A percentile compares a stretch with the other conserved stretches of the same genome.
These are phyloP conservation scores for Phytophthora macrochlamydospora DNA, from an alignment of 352 stramenopile genomes.

Conservation along the genomic window DNA sequence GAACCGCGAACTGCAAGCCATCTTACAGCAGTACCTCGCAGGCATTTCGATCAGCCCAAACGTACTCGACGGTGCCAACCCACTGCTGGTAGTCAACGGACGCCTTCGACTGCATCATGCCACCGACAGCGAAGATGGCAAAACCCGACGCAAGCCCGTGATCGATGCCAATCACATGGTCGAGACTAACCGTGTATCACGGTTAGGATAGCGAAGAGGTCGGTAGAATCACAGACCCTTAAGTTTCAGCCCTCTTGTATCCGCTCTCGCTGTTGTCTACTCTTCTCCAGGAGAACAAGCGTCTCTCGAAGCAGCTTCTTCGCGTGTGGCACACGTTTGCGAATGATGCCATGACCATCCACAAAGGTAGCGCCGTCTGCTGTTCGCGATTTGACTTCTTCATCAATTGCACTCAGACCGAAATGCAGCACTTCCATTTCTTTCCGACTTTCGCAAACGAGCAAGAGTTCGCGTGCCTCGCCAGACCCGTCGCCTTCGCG, in stretches of 20 bases:
- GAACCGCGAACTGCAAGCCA: slow-evolving; percentile 90
- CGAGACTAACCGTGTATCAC: slow-evolving; percentile 64
- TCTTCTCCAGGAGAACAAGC: slow-evolving; percentile 46
- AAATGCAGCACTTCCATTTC: slow-evolving; percentile 65
- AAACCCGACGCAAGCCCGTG: slow-evolving; percentile 53
- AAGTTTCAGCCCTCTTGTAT: slow-evolving; percentile 8
- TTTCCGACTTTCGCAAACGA: slow-evolving; percentile 66
- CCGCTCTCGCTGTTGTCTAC: slow-evolving; percentile 12
- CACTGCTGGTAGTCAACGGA: slow-evolving; percentile 94
- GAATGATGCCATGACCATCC: slow-evolving; percentile 65
- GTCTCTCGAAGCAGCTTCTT: slow-evolving; percentile 66
- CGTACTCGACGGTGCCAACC: slow-evolving; percentile 92
- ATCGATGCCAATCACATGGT: slow-evolving; percentile 88
- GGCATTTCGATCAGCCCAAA: slow-evolving; percentile 92
- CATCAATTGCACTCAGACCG: slow-evolving; percentile 53
- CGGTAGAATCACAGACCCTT: neutral
- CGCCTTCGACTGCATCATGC: slow-evolving; percentile 64
- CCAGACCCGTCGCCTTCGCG: slow-evolving; percentile 17
- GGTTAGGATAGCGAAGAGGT: slow-evolving; percentile 13
- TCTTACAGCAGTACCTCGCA: slow-evolving; percentile 94
- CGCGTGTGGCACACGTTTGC: slow-evolving; percentile 63
- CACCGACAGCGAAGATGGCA: slow-evolving; percentile 19
- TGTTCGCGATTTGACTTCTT: slow-evolving; percentile 44
- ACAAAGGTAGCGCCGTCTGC: slow-evolving; percentile 59
- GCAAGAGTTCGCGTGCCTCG: slow-evolving; percentile 45